phyloP scores from a whole-genome alignment of 306 rosid genomes.

The Geum urbanum region DNA sequence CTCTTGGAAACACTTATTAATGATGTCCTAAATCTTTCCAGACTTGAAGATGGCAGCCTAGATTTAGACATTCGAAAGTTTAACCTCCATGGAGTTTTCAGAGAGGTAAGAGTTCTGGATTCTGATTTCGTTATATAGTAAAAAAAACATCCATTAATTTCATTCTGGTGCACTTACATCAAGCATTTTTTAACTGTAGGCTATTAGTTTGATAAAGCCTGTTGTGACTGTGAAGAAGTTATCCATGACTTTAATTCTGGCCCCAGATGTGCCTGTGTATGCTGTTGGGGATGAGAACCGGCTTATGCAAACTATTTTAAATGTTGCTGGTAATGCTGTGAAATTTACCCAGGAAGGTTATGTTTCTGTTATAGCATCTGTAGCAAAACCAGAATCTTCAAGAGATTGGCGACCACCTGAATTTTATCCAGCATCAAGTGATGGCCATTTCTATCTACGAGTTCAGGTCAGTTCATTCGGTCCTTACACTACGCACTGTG shows the following conservation, averaged over 20 bases:
- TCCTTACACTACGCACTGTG: background rate
- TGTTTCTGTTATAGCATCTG: constrained; percentile 67
- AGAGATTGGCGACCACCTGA: constrained; percentile 76
- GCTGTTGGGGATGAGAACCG: constrained; percentile 81
- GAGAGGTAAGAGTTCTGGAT: constrained; percentile 46
- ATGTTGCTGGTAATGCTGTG: constrained; percentile 79
- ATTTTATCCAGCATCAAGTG: constrained; percentile 59
- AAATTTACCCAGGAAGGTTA: constrained; percentile 85
- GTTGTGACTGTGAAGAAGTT: constrained; percentile 80
- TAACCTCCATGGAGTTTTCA: constrained; percentile 72
- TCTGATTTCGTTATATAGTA: constrained; percentile 15
- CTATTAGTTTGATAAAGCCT: constrained; percentile 63
- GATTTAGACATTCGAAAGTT: constrained; percentile 62
- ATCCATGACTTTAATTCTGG: constrained; percentile 55
- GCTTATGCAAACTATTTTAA: constrained; percentile 69
- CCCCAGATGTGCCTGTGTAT: constrained; percentile 71
- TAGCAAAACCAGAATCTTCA: constrained; percentile 66
- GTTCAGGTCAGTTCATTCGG: constrained; percentile 51
- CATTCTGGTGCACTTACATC: constrained; percentile 3
- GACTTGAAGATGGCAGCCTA: constrained; percentile 92
- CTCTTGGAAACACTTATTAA: constrained; percentile 70
- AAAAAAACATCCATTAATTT: background rate
- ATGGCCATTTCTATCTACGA: constrained; percentile 61
- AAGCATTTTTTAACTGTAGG: constrained; percentile 37
- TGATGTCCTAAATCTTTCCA: constrained; percentile 90